Percentiles rank a stretch among this genome's conserved stretches.
Conservation (phyloP, 2,329 filamentous ascomycete genomes). For the Colletotrichum incanum region DNA sequence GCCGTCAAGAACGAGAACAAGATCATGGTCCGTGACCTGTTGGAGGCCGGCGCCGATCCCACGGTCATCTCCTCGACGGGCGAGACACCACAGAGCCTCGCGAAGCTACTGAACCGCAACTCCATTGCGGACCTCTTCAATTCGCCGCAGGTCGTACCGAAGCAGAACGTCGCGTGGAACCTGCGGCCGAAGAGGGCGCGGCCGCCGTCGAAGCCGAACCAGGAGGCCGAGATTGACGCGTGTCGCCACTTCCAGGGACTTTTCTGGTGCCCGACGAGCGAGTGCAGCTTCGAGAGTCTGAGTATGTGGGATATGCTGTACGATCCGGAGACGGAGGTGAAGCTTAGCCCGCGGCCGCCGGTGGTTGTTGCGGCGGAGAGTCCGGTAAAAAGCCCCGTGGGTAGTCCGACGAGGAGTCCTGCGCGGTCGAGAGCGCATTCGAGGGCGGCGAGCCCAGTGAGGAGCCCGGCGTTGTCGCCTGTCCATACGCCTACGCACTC, state of each 20-base stretch:
- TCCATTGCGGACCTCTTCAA: constrained; percentile 42
- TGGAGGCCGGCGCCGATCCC: constrained; percentile 43
- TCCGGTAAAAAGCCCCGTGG: neutral
- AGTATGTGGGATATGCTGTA: constrained; percentile 44
- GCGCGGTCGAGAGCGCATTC: constrained; percentile 23
- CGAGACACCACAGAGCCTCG: constrained; percentile 43
- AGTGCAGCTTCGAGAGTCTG: constrained; percentile 42
- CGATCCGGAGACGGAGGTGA: constrained; percentile 41
- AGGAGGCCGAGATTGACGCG: constrained; percentile 40
- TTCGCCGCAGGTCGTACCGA: constrained; percentile 37
- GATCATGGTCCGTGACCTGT: constrained; percentile 38
- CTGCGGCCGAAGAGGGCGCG: constrained; percentile 24
- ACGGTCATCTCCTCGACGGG: constrained; percentile 41
- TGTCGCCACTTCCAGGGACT: constrained; percentile 41
- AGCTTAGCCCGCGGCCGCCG: constrained; percentile 28
- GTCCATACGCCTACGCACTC: neutral
- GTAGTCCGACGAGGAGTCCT: neutral
- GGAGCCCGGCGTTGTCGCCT: neutral
- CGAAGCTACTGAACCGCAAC: constrained; percentile 30
- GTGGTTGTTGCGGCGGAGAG: neutral
- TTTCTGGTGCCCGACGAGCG: constrained; percentile 42
- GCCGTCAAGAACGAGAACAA: constrained; percentile 44
- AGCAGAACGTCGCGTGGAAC: constrained; percentile 29
- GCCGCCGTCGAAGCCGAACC: constrained; percentile 37
- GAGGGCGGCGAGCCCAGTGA: neutral